Conservation (phyloP, 495 filamentous ascomycete species). For the Aspergillus conjunctus region DNA sequence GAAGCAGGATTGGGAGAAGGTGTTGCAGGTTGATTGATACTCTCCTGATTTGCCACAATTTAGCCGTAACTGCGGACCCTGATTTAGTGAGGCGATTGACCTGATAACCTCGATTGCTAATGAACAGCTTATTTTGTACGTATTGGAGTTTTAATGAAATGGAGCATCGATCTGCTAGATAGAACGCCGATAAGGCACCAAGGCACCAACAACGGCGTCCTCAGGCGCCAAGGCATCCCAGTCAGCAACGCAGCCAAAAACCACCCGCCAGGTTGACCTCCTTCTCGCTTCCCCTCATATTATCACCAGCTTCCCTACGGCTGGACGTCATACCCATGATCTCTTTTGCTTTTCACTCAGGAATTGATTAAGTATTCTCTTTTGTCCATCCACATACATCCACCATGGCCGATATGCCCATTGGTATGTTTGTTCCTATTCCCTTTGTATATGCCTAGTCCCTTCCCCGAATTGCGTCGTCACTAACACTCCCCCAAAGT, state of each 20-base stretch:
- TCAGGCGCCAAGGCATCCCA: conserved; percentile 22
- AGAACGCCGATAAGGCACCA: no score
- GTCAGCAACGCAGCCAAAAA: conserved; percentile 17
- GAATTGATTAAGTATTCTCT: conserved; percentile 23
- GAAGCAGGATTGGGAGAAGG: conserved; percentile 13
- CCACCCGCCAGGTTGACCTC: conserved; percentile 13
- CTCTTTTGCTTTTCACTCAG: conserved; percentile 27
- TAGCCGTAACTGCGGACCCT: not conserved
- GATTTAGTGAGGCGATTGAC: not conserved
- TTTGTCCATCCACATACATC: conserved; percentile 12
- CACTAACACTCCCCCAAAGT: conserved; percentile 56
- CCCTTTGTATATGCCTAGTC: conserved; percentile 17
- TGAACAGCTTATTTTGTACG: no score
- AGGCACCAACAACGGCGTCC: not conserved
- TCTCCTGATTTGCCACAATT: no score
- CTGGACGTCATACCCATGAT: conserved; percentile 21
- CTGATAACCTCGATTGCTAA: no score
- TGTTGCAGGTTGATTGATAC: not conserved
- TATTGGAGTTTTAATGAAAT: no score
- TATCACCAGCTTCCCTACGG: conserved; percentile 17
- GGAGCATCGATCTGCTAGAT: no score
- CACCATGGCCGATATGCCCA: conserved; percentile 72
- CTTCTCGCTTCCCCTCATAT: conserved; percentile 20
- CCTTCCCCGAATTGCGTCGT: conserved; percentile 15
- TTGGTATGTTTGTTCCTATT: conserved; percentile 54